Percentiles rank a stretch among this genome's conserved stretches.
Conservation (phyloP, 2,329 filamentous ascomycete genomes). For the Paraconiothyrium sp. region DNA sequence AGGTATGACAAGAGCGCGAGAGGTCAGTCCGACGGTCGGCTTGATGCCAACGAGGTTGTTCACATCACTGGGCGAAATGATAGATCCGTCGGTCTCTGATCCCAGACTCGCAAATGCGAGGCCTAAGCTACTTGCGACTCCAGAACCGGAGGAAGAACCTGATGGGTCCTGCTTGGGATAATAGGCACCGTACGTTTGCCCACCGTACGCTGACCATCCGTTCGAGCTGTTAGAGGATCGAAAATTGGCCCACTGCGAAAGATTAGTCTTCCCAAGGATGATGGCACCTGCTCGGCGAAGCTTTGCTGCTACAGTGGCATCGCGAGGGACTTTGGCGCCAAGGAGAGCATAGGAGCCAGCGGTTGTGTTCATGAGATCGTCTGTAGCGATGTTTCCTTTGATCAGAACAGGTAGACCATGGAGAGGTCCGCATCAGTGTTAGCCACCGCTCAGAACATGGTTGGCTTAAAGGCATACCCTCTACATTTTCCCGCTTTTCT, state of each 20-base stretch:
- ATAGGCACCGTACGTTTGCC: conserved; percentile 70
- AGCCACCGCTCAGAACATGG: not conserved
- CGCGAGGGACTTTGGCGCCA: conserved; percentile 65
- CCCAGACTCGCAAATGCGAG: conserved; percentile 68
- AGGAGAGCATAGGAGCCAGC: conserved; percentile 71
- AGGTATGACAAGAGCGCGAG: conserved; percentile 70
- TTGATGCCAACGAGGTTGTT: conserved; percentile 73
- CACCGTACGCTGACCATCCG: conserved; percentile 72
- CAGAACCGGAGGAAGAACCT: conserved; percentile 71
- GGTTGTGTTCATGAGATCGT: conserved; percentile 70
- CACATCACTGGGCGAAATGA: conserved; percentile 63
- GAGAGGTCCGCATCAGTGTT: conserved; percentile 55
- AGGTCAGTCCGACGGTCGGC: conserved; percentile 71
- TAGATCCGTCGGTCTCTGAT: conserved; percentile 71
- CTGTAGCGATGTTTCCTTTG: conserved; percentile 74
- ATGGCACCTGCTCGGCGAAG: conserved; percentile 69
- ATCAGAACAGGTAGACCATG: conserved; percentile 73
- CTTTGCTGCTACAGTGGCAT: conserved; percentile 68
- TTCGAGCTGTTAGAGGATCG: conserved; percentile 66
- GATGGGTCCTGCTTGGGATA: conserved; percentile 69
- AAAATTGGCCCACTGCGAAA: conserved; percentile 73
- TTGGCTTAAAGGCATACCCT: conserved; percentile 46
- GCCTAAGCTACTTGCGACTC: conserved; percentile 67
- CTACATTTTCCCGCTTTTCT: conserved; percentile 57
- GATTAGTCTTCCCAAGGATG: conserved; percentile 72